These are phyloP conservation scores for Penicillium sp. DNA, from an alignment of 2,329 filamentous ascomycete species.

Conservation along the genomic window DNA sequence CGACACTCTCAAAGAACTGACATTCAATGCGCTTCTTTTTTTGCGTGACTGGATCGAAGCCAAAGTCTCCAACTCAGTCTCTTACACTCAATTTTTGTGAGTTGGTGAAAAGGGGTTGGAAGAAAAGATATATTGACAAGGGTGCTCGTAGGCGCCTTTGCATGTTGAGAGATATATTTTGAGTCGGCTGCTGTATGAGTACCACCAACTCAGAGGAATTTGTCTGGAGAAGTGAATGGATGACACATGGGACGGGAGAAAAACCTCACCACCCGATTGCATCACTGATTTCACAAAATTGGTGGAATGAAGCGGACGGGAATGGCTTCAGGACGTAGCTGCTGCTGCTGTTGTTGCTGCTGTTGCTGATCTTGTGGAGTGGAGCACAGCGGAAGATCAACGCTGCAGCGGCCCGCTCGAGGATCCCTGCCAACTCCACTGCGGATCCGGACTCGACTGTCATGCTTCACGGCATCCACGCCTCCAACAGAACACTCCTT, in stretches of 20 bases:
- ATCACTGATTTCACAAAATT: neutral
- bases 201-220: neutral
- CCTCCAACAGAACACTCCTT: neutral
- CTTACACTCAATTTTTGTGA: neutral
- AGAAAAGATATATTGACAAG: too few species aligned
- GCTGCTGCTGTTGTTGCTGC: neutral
- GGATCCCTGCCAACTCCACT: too few species aligned
- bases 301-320: neutral
- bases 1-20: too few species aligned
- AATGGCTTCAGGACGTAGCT: constrained; percentile 1
- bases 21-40: too few species aligned
- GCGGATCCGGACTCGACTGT: neutral
- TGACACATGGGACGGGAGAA: neutral
- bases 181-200: neutral
- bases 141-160: too few species aligned
- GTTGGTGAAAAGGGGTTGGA: too few species aligned
- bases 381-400: neutral
- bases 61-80: too few species aligned
- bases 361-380: neutral
- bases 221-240: neutral
- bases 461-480: neutral
- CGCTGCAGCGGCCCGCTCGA: neutral
- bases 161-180: neutral
- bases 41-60: too few species aligned
- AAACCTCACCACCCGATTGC: neutral